These are phyloP conservation scores for Sporormia fimetaria DNA, from an alignment of 495 filamentous ascomycete genomes.

Conservation along the genomic window DNA sequence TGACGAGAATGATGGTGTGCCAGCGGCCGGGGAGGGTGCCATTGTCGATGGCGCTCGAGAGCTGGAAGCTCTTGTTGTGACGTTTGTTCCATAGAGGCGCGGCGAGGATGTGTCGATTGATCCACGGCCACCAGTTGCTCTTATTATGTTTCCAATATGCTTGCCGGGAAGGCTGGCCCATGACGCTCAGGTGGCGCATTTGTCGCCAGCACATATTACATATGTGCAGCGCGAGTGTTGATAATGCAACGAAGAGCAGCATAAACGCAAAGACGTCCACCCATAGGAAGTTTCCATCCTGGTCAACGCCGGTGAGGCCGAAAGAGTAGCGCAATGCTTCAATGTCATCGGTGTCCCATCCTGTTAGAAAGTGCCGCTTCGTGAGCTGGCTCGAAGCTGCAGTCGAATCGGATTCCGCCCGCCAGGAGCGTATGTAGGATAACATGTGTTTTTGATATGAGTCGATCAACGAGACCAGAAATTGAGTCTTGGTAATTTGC, in stretches of 20 bases:
- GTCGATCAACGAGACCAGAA: no score
- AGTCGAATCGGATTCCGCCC: slow-evolving; percentile 6
- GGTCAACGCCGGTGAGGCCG: slow-evolving; percentile 33
- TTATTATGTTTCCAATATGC: slow-evolving; percentile 54
- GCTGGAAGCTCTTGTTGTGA: slow-evolving; percentile 78
- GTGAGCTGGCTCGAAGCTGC: background rate
- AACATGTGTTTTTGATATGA: background rate
- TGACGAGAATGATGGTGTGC: slow-evolving; percentile 60
- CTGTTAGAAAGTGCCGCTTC: slow-evolving; percentile 1
- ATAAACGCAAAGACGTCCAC: slow-evolving; percentile 31
- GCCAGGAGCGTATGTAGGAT: slow-evolving; percentile 13
- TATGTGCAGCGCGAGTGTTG: slow-evolving; percentile 46
- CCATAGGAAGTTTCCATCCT: slow-evolving; percentile 31
- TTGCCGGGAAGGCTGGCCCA: slow-evolving; percentile 42
- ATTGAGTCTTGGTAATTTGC: no score
- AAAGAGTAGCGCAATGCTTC: slow-evolving; percentile 21
- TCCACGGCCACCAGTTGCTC: slow-evolving; percentile 49
- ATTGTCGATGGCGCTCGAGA: slow-evolving; percentile 76
- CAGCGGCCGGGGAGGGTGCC: slow-evolving; percentile 82
- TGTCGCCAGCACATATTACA: slow-evolving; percentile 53
- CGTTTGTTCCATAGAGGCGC: slow-evolving; percentile 70
- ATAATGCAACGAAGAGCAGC: slow-evolving; percentile 39
- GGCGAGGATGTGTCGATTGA: slow-evolving; percentile 76
- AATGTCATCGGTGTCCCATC: slow-evolving; percentile 1
- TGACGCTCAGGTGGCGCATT: slow-evolving; percentile 58